Evolutionary conservation across 169 alveolate species (phyloP).

Genomic region (Plasmodium falciparum): DNA sequence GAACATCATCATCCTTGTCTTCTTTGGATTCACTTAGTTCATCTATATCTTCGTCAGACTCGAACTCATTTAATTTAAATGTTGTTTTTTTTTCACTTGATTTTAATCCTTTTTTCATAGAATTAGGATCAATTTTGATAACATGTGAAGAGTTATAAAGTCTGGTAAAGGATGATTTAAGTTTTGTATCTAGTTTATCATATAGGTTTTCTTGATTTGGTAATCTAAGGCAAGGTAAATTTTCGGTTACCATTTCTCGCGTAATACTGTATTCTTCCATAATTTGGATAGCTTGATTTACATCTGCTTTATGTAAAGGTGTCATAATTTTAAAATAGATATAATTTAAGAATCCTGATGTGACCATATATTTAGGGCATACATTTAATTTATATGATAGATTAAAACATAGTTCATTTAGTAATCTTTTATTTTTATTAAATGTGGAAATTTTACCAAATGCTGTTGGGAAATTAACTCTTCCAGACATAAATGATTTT

Average conservation of each 20-base stretch:
- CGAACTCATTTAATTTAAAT: slow-evolving; percentile 48
- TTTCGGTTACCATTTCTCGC: slow-evolving; percentile 82
- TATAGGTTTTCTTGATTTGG: slow-evolving; percentile 84
- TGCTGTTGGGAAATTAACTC: slow-evolving; percentile 93
- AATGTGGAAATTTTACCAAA: slow-evolving; percentile 94
- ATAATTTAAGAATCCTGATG: slow-evolving; percentile 62
- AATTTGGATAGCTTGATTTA: slow-evolving; percentile 75
- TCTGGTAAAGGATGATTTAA: slow-evolving; percentile 81
- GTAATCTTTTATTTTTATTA: slow-evolving; percentile 91
- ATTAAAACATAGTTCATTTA: slow-evolving; percentile 83
- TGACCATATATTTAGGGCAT: slow-evolving; percentile 57
- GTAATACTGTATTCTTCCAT: slow-evolving; percentile 80
- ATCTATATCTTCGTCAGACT: slow-evolving; percentile 61
- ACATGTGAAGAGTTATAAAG: slow-evolving; percentile 67
- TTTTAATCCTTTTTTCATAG: slow-evolving; percentile 32
- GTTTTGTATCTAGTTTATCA: slow-evolving; percentile 79
- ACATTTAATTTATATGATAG: slow-evolving; percentile 58
- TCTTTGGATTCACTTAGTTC: slow-evolving; percentile 67
- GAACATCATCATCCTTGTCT: slow-evolving; percentile 57
- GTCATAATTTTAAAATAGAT: slow-evolving; percentile 77
- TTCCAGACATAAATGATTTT: slow-evolving; percentile 82
- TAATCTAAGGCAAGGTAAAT: slow-evolving; percentile 77
- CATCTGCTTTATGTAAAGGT: slow-evolving; percentile 62
- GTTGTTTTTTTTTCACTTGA: slow-evolving; percentile 32
- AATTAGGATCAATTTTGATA: slow-evolving; percentile 62